Evolutionary conservation across 23 red algal species (phyloP).

Genomic region (Cyanidium caldarium): DNA sequence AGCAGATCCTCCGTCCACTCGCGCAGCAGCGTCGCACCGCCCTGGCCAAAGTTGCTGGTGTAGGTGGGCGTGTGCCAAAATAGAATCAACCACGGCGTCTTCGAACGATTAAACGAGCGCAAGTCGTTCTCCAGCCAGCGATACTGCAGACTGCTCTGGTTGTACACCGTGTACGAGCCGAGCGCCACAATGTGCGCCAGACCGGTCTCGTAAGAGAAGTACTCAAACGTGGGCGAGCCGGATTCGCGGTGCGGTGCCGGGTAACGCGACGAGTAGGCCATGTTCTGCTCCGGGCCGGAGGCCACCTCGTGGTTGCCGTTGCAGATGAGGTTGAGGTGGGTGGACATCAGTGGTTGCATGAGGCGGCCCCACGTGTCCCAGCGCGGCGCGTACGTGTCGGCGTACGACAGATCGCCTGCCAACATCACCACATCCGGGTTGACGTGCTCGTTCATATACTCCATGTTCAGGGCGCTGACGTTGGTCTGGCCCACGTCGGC

Average conservation of each 20-base stretch:
- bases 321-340: neutral
- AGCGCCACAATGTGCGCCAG: neutral
- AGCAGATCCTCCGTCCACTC: neutral
- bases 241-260: neutral
- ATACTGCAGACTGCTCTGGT: neutral
- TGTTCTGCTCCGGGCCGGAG: neutral
- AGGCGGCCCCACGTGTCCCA: slow-evolving; percentile 8
- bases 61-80: neutral
- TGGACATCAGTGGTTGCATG: neutral
- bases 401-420: slow-evolving; percentile 4
- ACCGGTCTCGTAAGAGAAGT: neutral
- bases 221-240: slow-evolving; percentile 4
- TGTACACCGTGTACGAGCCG: neutral
- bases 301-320: neutral
- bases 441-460: neutral
- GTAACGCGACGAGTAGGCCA: neutral
- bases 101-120: neutral
- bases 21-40: neutral
- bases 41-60: neutral
- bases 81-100: neutral
- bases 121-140: neutral
- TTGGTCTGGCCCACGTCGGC: slow-evolving; percentile 6
- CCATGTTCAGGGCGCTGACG: slow-evolving; percentile 4
- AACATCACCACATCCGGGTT: slow-evolving; percentile 4
- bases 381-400: neutral